phyloP scores from a whole-genome alignment of 208 protist genomes.

The Trypanosoma scelopori region DNA sequence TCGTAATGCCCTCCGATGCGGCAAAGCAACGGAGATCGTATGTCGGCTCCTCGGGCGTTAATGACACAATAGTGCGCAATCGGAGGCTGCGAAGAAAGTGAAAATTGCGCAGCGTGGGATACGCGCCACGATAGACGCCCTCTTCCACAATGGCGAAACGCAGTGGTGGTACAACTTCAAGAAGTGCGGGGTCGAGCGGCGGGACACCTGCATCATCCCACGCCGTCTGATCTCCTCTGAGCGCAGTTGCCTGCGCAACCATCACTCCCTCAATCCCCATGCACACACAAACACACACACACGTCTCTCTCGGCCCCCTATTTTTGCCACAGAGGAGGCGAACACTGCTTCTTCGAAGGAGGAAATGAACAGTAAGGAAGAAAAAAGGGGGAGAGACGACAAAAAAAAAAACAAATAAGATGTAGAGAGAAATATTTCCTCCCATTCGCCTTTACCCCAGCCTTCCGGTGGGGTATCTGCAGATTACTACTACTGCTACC shows the following conservation, averaged over 20 bases:
- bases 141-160: conserved; percentile 77
- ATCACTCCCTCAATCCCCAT: background rate
- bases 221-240: background rate
- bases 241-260: background rate
- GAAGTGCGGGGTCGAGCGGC: conserved; percentile 26
- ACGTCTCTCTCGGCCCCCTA: background rate
- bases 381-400: conserved; percentile 1
- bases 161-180: conserved; percentile 70
- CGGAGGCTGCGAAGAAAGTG: conserved; percentile 51
- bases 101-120: conserved; percentile 84
- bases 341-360: background rate
- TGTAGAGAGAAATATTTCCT: no score
- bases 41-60: conserved; percentile 83
- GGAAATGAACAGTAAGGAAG: background rate
- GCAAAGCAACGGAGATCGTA: conserved; percentile 76
- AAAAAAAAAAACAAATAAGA: background rate
- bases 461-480: no score
- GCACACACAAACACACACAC: background rate
- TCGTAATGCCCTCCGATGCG: conserved; percentile 43
- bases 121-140: conserved; percentile 81
- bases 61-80: conserved; percentile 70
- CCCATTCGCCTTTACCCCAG: no score
- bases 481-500: no score
- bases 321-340: no score
- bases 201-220: background rate